Conservation (phyloP, 2,329 filamentous ascomycete species). For the Bipolaris victoriae region DNA sequence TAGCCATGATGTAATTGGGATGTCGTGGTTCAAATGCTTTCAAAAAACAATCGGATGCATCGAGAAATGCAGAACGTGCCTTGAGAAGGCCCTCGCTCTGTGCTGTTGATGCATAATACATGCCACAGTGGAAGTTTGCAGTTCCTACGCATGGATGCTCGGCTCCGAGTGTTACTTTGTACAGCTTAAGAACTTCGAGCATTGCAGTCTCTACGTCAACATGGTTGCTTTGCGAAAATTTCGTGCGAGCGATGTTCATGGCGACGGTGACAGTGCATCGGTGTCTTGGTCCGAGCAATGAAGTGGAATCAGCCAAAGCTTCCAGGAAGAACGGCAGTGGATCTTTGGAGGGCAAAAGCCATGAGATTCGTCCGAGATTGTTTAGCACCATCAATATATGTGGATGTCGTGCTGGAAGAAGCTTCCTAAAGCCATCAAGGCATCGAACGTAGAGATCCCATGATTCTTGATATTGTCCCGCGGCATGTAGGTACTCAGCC, state of each 20-base stretch:
- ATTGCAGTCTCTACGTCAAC: background rate
- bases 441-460: background rate
- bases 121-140: background rate
- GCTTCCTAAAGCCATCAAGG: background rate
- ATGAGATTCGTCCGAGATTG: background rate
- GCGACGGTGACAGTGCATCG: background rate
- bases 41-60: background rate
- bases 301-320: background rate
- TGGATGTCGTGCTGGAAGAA: background rate
- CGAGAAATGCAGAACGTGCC: background rate
- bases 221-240: background rate
- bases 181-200: background rate
- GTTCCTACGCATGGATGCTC: background rate
- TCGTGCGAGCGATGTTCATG: background rate
- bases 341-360: background rate
- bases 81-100: background rate
- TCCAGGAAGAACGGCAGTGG: background rate
- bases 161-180: background rate
- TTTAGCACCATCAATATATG: background rate
- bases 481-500: background rate
- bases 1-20: background rate
- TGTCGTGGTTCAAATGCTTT: background rate
- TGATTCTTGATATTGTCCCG: background rate
- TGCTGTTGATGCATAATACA: background rate
- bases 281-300: background rate